phyloP scores from a whole-genome alignment of 176 grass and related monocot species.

The Avena sativa region DNA sequence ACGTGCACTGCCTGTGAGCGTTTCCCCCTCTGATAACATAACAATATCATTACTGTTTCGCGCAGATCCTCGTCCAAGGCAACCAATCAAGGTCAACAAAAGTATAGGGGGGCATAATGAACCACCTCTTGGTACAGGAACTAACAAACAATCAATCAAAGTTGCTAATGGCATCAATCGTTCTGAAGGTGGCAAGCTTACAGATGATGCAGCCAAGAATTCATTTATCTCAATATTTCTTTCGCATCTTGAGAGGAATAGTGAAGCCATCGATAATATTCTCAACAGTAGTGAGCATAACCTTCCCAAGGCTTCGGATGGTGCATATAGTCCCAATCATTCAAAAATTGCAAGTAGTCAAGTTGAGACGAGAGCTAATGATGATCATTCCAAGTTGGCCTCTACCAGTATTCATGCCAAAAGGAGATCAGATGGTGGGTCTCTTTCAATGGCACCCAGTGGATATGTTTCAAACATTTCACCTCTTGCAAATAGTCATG shows the following conservation, averaged over 20 bases:
- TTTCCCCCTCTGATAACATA: constrained; percentile 33
- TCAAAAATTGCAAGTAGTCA: constrained; percentile 41
- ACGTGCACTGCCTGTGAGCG: constrained; percentile 27
- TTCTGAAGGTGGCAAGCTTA: constrained; percentile 52
- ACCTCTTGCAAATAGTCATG: constrained; percentile 36
- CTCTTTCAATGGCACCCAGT: constrained; percentile 33
- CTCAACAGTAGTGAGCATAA: constrained; percentile 71
- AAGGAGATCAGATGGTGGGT: constrained; percentile 39
- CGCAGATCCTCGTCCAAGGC: constrained; percentile 62
- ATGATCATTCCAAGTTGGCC: constrained; percentile 39
- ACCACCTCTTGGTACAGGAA: constrained; percentile 40
- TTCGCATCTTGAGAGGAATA: constrained; percentile 94
- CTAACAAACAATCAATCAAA: constrained; percentile 44
- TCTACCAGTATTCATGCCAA: constrained; percentile 40
- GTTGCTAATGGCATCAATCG: constrained; percentile 36
- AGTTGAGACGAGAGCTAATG: constrained; percentile 39
- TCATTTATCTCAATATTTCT: constrained; percentile 95
- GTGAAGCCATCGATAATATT: constrained; percentile 62
- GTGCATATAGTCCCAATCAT: constrained; percentile 51
- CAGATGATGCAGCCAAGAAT: constrained; percentile 67
- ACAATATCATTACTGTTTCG: constrained; percentile 39
- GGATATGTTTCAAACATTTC: constrained; percentile 36
- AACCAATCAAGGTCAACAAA: constrained; percentile 55
- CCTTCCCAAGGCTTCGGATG: constrained; percentile 54
- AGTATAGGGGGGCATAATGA: constrained; percentile 43